phyloP scores from a whole-genome alignment of 2,329 filamentous ascomycete genomes.

The Aspergillus sojae region DNA sequence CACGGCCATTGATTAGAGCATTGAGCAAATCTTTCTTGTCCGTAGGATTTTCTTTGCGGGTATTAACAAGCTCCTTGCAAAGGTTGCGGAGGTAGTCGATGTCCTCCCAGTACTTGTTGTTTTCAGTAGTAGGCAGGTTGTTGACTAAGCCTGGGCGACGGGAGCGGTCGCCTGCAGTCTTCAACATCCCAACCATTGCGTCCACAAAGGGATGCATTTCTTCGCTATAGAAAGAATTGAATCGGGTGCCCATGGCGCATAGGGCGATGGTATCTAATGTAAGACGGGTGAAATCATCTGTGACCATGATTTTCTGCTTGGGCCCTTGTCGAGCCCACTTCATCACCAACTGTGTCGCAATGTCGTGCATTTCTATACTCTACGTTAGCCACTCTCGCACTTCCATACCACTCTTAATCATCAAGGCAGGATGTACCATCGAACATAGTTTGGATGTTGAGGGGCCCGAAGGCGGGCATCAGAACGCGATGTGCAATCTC shows the following conservation, averaged over 20 bases:
- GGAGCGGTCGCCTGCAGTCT: conserved; percentile 57
- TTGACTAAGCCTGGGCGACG: conserved; percentile 52
- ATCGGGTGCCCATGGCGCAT: conserved; percentile 71
- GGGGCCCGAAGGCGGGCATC: conserved; percentile 52
- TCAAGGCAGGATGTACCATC: conserved; percentile 27
- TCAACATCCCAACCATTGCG: conserved; percentile 66
- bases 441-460: conserved; percentile 49
- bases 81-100: conserved; percentile 54
- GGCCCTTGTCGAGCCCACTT: conserved; percentile 56
- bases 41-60: conserved; percentile 58
- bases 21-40: conserved; percentile 68
- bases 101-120: conserved; percentile 35
- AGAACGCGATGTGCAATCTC: conserved; percentile 60
- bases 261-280: conserved; percentile 73
- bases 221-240: conserved; percentile 74
- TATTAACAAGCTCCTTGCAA: conserved; percentile 62
- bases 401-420: neutral
- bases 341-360: conserved; percentile 42
- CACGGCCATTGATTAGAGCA: conserved; percentile 69
- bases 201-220: conserved; percentile 70
- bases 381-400: neutral
- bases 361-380: conserved; percentile 42
- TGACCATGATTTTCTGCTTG: conserved; percentile 58
- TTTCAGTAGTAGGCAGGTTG: conserved; percentile 44
- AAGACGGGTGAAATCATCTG: conserved; percentile 72